Evolutionary conservation across 2,329 filamentous ascomycete genomes (phyloP).

Genomic region (Stromatinia cepivora): DNA sequence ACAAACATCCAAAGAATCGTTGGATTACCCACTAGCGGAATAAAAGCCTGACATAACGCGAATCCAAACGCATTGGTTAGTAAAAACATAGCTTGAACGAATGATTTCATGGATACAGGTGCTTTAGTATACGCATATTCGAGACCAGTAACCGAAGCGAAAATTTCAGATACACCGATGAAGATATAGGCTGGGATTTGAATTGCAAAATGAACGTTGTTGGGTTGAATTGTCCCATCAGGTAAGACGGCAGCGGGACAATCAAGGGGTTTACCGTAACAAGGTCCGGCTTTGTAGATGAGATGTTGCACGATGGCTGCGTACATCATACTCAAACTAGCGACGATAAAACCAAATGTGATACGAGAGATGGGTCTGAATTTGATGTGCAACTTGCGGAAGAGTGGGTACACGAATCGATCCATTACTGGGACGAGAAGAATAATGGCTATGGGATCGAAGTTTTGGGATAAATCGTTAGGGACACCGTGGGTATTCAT

Average conservation of each 20-base stretch:
- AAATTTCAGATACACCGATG: conserved; percentile 58
- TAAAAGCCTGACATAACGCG: conserved; percentile 49
- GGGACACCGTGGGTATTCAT: conserved; percentile 55
- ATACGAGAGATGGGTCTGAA: conserved; percentile 60
- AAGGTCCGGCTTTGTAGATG: conserved; percentile 60
- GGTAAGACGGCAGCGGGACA: conserved; percentile 10
- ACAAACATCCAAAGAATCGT: conserved; percentile 44
- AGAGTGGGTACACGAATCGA: conserved; percentile 56
- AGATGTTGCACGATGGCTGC: conserved; percentile 42
- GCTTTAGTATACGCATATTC: conserved; percentile 79
- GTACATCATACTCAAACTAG: conserved; percentile 19
- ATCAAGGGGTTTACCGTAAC: conserved; percentile 49
- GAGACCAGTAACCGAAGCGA: conserved; percentile 60
- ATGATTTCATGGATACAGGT: conserved; percentile 74
- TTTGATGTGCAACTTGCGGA: conserved; percentile 53
- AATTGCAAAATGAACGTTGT: conserved; percentile 41
- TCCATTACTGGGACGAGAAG: conserved; percentile 55
- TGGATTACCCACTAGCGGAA: conserved; percentile 47
- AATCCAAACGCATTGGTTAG: conserved; percentile 62
- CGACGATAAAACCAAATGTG: conserved; percentile 60
- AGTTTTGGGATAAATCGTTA: conserved; percentile 61
- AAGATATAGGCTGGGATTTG: conserved; percentile 51
- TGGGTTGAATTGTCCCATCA: conserved; percentile 28
- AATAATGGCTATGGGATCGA: conserved; percentile 61
- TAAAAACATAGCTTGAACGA: conserved; percentile 68